Evolutionary conservation across 225 moss, liverwort and hornwort species (phyloP).

Genomic region (Polytrichum commune): DNA sequence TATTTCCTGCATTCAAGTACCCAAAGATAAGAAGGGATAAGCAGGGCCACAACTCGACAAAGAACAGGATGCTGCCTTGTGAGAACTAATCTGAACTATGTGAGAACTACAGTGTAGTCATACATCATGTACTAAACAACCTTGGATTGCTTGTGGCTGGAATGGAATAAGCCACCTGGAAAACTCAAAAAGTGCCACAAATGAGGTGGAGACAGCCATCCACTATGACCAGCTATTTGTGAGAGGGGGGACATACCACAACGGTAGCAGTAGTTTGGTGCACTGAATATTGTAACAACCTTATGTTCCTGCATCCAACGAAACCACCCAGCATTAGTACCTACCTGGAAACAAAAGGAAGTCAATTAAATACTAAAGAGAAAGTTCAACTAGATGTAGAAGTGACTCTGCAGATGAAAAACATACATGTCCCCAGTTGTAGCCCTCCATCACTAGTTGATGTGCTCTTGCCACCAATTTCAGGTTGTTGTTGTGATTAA

Average conservation of each 20-base stretch:
- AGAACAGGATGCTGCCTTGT: neutral
- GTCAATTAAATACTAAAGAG: too few species aligned
- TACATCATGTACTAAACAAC: too few species aligned
- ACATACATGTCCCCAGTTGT: constrained; percentile 56
- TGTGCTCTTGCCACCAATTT: constrained; percentile 83
- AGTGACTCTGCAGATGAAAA: too few species aligned
- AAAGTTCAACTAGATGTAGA: too few species aligned
- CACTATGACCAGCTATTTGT: too few species aligned
- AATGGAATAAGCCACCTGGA: too few species aligned
- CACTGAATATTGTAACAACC: constrained; percentile 97
- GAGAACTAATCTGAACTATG: too few species aligned
- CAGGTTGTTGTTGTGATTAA: constrained; percentile 78
- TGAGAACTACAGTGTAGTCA: too few species aligned
- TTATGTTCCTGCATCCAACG: constrained; percentile 72
- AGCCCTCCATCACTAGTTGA: constrained; percentile 91
- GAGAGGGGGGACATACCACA: constrained; percentile 46
- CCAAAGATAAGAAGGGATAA: too few species aligned
- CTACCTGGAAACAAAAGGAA: too few species aligned
- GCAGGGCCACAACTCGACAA: neutral
- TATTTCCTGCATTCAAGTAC: constrained; percentile 30
- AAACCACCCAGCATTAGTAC: too few species aligned
- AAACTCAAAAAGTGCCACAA: neutral
- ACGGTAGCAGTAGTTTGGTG: constrained; percentile 96
- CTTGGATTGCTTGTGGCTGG: too few species aligned
- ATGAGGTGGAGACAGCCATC: neutral